phyloP scores from a whole-genome alignment of 768 basidiomycete species.

The Tylopilus rubrobrunneus region DNA sequence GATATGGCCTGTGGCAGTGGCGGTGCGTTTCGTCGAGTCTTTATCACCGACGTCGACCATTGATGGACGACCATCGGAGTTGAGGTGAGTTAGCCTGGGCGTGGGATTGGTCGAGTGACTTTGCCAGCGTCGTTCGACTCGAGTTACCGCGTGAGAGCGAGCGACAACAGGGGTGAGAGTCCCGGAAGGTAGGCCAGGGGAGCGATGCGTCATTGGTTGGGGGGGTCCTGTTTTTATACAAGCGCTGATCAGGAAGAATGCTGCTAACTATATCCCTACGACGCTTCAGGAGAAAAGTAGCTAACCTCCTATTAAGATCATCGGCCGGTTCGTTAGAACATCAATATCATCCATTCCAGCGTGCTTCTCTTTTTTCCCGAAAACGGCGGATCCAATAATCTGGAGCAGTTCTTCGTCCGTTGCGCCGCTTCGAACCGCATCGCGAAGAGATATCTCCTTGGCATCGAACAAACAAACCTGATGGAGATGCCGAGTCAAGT shows the following conservation, averaged over 20 bases:
- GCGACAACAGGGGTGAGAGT: not conserved
- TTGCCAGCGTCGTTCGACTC: slow-evolving; percentile 22
- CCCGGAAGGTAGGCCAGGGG: not conserved
- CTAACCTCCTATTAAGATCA: slow-evolving; percentile 96
- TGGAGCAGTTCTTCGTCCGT: slow-evolving; percentile 58
- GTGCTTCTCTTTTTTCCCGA: slow-evolving; percentile 75
- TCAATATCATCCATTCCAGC: slow-evolving; percentile 82
- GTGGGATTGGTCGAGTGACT: slow-evolving; percentile 9
- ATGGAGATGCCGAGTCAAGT: slow-evolving; percentile 2
- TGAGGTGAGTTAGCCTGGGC: slow-evolving; percentile 65
- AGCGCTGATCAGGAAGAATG: slow-evolving; percentile 20
- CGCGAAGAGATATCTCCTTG: slow-evolving; percentile 77
- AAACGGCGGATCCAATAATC: slow-evolving; percentile 61
- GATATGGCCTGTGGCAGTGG: slow-evolving; percentile 75
- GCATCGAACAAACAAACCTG: slow-evolving; percentile 88
- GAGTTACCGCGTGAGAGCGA: not conserved
- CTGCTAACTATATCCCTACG: slow-evolving; percentile 16
- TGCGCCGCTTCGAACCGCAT: slow-evolving; percentile 62
- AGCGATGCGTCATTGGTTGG: slow-evolving; percentile 3
- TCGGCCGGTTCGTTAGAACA: slow-evolving; percentile 73
- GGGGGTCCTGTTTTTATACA: slow-evolving; percentile 21
- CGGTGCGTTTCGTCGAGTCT: slow-evolving; percentile 53
- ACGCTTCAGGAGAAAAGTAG: slow-evolving; percentile 35
- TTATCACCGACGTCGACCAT: slow-evolving; percentile 86
- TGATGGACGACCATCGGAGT: slow-evolving; percentile 60